A percentile compares a stretch with the other conserved stretches of the same genome.
phyloP scores from a whole-genome alignment of 2,329 filamentous ascomycete genomes.

The Trichophyton equinum region DNA sequence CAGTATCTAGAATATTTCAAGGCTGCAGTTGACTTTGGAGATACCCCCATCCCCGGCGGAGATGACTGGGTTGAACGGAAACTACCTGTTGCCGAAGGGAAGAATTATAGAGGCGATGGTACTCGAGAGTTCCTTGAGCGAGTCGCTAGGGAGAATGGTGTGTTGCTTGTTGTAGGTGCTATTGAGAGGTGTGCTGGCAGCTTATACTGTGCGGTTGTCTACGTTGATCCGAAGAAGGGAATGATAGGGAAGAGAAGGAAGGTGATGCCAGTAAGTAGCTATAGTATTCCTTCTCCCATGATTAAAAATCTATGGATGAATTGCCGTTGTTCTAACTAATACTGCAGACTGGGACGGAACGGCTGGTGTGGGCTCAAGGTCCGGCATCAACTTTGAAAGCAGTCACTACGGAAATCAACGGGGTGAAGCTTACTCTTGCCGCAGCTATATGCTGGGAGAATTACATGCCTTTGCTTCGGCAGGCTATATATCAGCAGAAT shows the following conservation, averaged over 20 bases:
- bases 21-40: constrained; percentile 68
- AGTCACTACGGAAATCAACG: constrained; percentile 65
- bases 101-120: constrained; percentile 52
- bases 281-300: no score
- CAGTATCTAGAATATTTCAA: constrained; percentile 74
- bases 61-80: constrained; percentile 56
- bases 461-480: constrained; percentile 81
- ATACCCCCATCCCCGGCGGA: constrained; percentile 58
- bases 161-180: constrained; percentile 68
- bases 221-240: constrained; percentile 63
- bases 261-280: constrained; percentile 62
- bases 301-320: no score
- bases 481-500: constrained; percentile 76
- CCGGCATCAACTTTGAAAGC: constrained; percentile 66
- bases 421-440: constrained; percentile 65
- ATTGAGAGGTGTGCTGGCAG: constrained; percentile 73
- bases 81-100: constrained; percentile 41
- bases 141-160: constrained; percentile 61
- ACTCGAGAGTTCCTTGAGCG: constrained; percentile 68
- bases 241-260: constrained; percentile 76
- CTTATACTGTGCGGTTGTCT: constrained; percentile 71
- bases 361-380: constrained; percentile 81
- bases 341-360: constrained; percentile 59
- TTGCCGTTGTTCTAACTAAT: not conserved
- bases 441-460: constrained; percentile 95